Base-by-base conservation (phyloP, 495 filamentous ascomycete species). In the Lasiosphaeria hispida region DNA sequence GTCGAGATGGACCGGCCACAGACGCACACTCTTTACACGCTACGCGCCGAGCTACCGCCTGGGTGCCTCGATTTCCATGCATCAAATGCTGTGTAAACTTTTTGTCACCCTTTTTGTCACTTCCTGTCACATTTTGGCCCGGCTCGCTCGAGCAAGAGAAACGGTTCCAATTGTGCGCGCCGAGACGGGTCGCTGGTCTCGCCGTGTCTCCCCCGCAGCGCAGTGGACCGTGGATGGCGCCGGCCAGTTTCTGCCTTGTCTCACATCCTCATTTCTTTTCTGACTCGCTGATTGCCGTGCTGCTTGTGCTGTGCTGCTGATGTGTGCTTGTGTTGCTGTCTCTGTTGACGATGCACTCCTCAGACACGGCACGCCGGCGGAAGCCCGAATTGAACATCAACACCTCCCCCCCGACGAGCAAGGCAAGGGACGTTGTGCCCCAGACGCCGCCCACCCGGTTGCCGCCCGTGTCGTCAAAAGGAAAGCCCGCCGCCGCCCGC, bases 1-100 rank as follows among this genome's bases (percentile, higher is more conserved):
- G 33, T 34, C 23, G 23, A 30, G 23, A 30, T 5, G 23, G 23
- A n/a, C 23, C 23, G 23, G 23, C 30, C 53, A 7, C 55, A 41
- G 59, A 62, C 59, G 60, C 65, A 65, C 57, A 45, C 62, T 63
- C 65, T 68, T 65, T 68, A 67, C 62, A 63, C 64, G 64, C 41
- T 58, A 62, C 60, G 60, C 60, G 60, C 60, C 60, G 55, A 45
- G 38, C 44, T 58, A 51, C 55, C 49, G 60, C 60, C 38, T 23
- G n/a, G 23, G 9, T 34, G 30, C 23, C 35, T 18, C 40, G 41
- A 39, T 48, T 35, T 34, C 14, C 1, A 41, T 7, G 19, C 33
- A 18, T 42, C 17, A 6, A 34, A 10, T 33, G 15, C 10, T 23
- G 15, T 17, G 9, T 35, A 34, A 50, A 23, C 37, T 57, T 57